A percentile compares a stretch with the other conserved stretches of the same genome.
Evolutionary conservation across 345 rosid genomes (phyloP).

Genomic region (Gossypium raimondii): DNA sequence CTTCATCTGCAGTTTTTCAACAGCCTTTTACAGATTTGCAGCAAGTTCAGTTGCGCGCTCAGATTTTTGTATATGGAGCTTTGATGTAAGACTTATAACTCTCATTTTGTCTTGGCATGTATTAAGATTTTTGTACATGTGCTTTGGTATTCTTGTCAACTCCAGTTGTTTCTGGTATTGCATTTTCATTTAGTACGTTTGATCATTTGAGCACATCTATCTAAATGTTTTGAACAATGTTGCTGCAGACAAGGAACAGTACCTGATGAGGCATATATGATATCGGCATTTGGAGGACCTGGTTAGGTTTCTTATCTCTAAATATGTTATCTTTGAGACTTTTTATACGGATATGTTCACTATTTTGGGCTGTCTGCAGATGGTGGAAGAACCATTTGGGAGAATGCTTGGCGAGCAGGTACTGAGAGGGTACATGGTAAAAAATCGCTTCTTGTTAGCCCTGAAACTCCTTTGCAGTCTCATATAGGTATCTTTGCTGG

Average conservation of each 20-base stretch:
- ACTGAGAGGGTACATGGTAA: constrained; percentile 55
- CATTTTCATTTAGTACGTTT: background rate
- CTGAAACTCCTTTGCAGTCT: constrained; percentile 68
- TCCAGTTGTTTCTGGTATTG: background rate
- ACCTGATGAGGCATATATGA: constrained; percentile 97
- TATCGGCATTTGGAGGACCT: constrained; percentile 90
- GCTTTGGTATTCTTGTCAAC: background rate
- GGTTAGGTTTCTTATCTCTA: constrained; percentile 44
- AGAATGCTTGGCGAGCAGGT: constrained; percentile 68
- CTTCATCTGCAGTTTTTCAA: constrained; percentile 49
- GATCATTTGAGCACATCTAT: constrained; percentile 2
- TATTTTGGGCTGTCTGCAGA: constrained; percentile 39
- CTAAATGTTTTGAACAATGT: constrained; percentile 4
- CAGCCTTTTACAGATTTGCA: constrained; percentile 97
- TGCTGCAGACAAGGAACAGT: constrained; percentile 76
- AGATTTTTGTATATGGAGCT: constrained; percentile 96
- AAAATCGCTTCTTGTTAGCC: constrained; percentile 38
- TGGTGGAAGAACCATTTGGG: constrained; percentile 84
- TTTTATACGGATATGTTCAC: constrained; percentile 15
- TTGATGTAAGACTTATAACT: constrained; percentile 61
- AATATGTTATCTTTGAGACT: constrained; percentile 1
- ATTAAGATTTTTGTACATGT: background rate
- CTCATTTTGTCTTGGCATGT: background rate
- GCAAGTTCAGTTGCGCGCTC: constrained; percentile 98
- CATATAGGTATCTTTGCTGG: constrained; percentile 50